A percentile compares a stretch with the other conserved stretches of the same genome.
Evolutionary conservation across 345 rosid genomes (phyloP).

Genomic region (Stellera chamaejasme): DNA sequence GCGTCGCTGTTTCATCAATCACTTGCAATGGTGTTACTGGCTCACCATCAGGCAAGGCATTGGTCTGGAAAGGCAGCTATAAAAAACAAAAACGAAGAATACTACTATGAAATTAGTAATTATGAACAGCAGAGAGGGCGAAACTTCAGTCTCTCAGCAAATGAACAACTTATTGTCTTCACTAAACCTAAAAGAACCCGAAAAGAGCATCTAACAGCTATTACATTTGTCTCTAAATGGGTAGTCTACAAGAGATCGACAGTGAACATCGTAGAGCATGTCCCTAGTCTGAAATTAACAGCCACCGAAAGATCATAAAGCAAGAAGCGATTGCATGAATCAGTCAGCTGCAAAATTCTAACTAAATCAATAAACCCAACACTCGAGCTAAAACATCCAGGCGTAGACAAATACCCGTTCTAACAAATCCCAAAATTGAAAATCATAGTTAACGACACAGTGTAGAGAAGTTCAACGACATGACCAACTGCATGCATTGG

Average conservation of each 20-base stretch:
- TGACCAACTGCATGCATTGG: constrained; percentile 6
- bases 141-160: background rate
- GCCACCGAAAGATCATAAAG: too few relatives aligned
- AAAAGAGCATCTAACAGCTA: too few relatives aligned
- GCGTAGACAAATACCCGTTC: too few relatives aligned
- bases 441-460: background rate
- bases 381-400: too few relatives aligned
- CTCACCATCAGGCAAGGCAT: constrained; percentile 18
- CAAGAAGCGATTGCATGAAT: too few relatives aligned
- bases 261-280: too few relatives aligned
- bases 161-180: background rate
- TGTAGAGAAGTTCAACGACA: background rate
- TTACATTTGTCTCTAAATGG: too few relatives aligned
- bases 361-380: too few relatives aligned
- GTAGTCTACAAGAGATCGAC: too few relatives aligned
- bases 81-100: constrained; percentile 5
- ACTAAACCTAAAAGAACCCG: too few relatives aligned
- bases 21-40: constrained; percentile 25
- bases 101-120: background rate
- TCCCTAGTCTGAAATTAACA: too few relatives aligned
- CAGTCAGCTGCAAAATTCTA: too few relatives aligned
- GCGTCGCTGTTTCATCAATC: constrained; percentile 26
- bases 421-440: background rate
- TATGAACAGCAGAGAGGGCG: constrained; percentile 1
- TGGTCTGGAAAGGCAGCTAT: constrained; percentile 27